Conservation (phyloP, 1,139 yeast species). For the Casaregolazyma lundiana region DNA sequence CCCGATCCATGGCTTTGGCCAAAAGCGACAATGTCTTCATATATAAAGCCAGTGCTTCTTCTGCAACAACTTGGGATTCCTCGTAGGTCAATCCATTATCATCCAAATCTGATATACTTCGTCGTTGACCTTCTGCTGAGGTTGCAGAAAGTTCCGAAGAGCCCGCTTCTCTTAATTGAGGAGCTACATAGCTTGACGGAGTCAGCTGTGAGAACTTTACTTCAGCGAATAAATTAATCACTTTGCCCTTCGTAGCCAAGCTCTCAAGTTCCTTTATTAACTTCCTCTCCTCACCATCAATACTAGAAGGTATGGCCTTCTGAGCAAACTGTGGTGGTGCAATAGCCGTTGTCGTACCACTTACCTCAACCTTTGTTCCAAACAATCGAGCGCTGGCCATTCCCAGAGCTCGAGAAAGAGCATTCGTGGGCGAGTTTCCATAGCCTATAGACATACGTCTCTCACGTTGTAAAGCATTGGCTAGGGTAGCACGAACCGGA, state of each 20-base stretch:
- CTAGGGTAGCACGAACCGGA: constrained; percentile 3
- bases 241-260: constrained; percentile 85
- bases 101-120: constrained; percentile 32
- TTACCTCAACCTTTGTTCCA: constrained; percentile 43
- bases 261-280: constrained; percentile 58
- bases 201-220: constrained; percentile 81
- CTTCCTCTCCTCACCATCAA: constrained; percentile 32
- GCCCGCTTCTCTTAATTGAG: constrained; percentile 1
- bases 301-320: constrained; percentile 18
- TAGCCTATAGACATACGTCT: constrained; percentile 36
- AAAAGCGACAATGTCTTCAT: constrained; percentile 76
- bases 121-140: neutral
- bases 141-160: neutral
- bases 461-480: constrained; percentile 9
- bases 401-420: constrained; percentile 80
- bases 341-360: constrained; percentile 24
- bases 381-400: constrained; percentile 84
- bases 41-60: constrained; percentile 81
- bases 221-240: constrained; percentile 83
- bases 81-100: constrained; percentile 52
- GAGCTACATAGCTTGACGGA: constrained; percentile 42
- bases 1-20: constrained; percentile 80
- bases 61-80: constrained; percentile 58
- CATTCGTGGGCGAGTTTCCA: constrained; percentile 75
- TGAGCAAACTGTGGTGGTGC: constrained; percentile 35